Percentiles rank a stretch among this genome's conserved stretches.
phyloP scores from a whole-genome alignment of 306 rosid species.

The Vigna nakashimae region DNA sequence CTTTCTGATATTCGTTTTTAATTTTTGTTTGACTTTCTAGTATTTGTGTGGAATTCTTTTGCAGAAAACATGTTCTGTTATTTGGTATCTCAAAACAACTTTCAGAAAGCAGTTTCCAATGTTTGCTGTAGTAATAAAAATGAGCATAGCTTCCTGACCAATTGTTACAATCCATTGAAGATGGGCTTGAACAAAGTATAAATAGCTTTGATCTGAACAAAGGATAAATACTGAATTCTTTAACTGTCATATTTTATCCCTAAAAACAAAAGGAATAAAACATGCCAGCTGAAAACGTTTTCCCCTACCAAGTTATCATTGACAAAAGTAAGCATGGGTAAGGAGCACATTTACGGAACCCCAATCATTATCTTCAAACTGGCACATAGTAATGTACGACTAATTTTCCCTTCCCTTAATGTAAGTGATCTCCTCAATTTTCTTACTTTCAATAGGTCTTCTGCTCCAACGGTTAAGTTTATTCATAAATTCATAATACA shows the following conservation, averaged over 20 bases:
- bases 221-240: not conserved
- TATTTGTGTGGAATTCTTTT: not conserved
- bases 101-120: not conserved
- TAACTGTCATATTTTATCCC: not conserved
- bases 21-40: not conserved
- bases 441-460: conserved; percentile 18
- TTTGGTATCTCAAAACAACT: not conserved
- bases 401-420: conserved; percentile 7
- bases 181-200: conserved; percentile 23
- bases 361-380: conserved; percentile 7
- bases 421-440: not conserved
- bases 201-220: not conserved
- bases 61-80: not conserved
- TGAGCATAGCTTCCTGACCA: not conserved
- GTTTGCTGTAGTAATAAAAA: not conserved
- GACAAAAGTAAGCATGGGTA: conserved; percentile 1
- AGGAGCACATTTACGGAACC: conserved; percentile 12
- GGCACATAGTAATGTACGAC: not conserved
- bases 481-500: not conserved
- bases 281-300: not conserved
- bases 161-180: not conserved
- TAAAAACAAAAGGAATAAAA: conserved; percentile 4
- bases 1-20: not conserved
- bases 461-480: conserved; percentile 3
- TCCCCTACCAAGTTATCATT: conserved; percentile 18